A percentile compares a stretch with the other conserved stretches of the same genome.
phyloP scores from a whole-genome alignment of 352 stramenopile species.

The Albugo candida region DNA sequence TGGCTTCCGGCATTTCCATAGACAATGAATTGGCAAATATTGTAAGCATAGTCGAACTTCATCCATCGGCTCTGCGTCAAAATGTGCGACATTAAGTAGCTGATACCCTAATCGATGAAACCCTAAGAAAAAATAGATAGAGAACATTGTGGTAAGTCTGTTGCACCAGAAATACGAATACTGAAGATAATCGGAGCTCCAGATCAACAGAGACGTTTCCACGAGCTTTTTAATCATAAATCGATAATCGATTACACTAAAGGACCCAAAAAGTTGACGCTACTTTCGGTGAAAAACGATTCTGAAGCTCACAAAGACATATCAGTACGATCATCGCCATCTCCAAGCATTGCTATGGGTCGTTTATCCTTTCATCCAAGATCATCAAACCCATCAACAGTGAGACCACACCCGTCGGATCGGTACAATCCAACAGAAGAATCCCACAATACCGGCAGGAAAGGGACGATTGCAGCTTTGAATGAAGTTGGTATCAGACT shows the following conservation, averaged over 20 bases:
- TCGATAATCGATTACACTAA: conserved; percentile 10
- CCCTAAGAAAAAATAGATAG: conserved; percentile 12
- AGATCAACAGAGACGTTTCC: conserved; percentile 13
- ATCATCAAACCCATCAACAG: conserved; percentile 1
- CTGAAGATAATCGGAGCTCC: conserved; percentile 1
- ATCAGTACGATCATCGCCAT: conserved; percentile 4
- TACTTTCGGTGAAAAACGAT: conserved; percentile 7
- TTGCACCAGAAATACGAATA: conserved; percentile 9
- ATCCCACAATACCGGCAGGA: no score
- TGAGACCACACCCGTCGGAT: neutral
- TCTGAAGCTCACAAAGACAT: conserved; percentile 7
- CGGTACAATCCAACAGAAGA: no score
- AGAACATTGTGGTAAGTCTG: conserved; percentile 9
- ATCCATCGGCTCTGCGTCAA: conserved; percentile 69
- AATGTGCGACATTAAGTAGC: conserved; percentile 74
- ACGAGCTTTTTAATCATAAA: conserved; percentile 13
- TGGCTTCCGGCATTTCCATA: conserved; percentile 80
- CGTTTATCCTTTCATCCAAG: conserved; percentile 7
- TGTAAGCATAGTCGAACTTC: conserved; percentile 65
- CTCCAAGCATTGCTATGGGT: conserved; percentile 1
- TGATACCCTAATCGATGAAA: conserved; percentile 27
- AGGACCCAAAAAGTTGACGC: conserved; percentile 8
- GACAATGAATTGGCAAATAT: conserved; percentile 77
- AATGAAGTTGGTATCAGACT: no score
- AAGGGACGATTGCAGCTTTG: no score